Conservation (phyloP, 2,329 filamentous ascomycete species). For the Cytospora schulzeri region DNA sequence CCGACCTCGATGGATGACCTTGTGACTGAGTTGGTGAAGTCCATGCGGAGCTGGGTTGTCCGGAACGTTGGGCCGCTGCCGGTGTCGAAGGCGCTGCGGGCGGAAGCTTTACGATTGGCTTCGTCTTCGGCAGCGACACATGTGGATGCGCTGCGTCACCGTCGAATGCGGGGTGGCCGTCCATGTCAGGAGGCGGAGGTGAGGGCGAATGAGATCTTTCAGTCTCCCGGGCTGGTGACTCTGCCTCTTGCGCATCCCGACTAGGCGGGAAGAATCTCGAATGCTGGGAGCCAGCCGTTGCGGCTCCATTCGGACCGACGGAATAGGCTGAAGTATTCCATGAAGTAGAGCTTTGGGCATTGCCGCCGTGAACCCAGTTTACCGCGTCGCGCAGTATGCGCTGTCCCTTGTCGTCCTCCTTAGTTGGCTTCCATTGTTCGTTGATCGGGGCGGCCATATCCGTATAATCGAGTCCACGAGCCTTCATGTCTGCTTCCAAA, state of each 20-base stretch:
- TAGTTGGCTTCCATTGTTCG: slow-evolving; percentile 55
- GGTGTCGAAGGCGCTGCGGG: slow-evolving; percentile 52
- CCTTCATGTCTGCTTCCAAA: slow-evolving; percentile 47
- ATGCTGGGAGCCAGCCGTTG: slow-evolving; percentile 20
- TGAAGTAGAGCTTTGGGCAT: slow-evolving; percentile 25
- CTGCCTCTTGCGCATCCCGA: slow-evolving; percentile 17
- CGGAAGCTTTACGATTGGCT: slow-evolving; percentile 80
- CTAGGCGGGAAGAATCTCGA: slow-evolving; percentile 65
- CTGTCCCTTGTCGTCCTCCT: slow-evolving; percentile 40
- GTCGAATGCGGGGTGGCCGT: slow-evolving; percentile 72
- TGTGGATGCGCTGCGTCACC: slow-evolving; percentile 66
- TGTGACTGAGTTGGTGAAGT: slow-evolving; percentile 38
- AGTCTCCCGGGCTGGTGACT: slow-evolving; percentile 38
- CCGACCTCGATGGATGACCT: slow-evolving; percentile 35
- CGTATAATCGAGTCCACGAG: slow-evolving; percentile 47
- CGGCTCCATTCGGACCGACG: slow-evolving; percentile 8
- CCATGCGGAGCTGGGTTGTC: slow-evolving; percentile 40
- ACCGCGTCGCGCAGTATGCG: slow-evolving; percentile 36
- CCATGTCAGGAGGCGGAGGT: slow-evolving; percentile 71
- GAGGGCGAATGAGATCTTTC: slow-evolving; percentile 60
- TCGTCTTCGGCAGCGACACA: slow-evolving; percentile 68
- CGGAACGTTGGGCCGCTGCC: slow-evolving; percentile 33
- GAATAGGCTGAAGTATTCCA: slow-evolving; percentile 16
- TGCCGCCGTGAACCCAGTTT: slow-evolving; percentile 35
- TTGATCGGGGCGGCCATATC: slow-evolving; percentile 53